phyloP scores from a whole-genome alignment of 2,329 filamentous ascomycete genomes.

The Sporothrix inflata region DNA sequence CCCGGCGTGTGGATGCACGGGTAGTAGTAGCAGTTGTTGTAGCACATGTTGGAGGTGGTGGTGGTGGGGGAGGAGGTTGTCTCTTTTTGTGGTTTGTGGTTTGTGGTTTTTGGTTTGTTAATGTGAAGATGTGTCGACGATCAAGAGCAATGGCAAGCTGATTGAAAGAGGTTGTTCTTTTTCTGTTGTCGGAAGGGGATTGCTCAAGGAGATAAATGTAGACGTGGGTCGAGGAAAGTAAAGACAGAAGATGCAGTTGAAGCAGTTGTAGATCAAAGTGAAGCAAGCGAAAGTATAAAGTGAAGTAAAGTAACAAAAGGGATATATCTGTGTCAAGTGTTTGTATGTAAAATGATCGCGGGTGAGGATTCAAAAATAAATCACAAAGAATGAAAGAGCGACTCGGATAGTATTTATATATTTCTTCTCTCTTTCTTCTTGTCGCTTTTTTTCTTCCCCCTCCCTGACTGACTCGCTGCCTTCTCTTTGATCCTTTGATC shows the following conservation, averaged over 20 bases:
- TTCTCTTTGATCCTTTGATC: neutral
- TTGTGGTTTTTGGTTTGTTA: neutral
- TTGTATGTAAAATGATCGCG: neutral
- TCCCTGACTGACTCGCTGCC: neutral
- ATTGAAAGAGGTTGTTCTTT: neutral
- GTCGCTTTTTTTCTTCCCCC: neutral
- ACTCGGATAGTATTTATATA: conserved; percentile 1
- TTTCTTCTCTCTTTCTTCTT: neutral
- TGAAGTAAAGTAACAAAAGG: neutral
- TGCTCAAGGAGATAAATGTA: neutral
- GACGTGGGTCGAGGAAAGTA: neutral
- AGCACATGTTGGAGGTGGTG: neutral
- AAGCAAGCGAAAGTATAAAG: neutral
- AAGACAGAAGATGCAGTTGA: neutral
- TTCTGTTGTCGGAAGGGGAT: neutral
- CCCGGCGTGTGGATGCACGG: conserved; percentile 4
- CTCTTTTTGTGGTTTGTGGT: neutral
- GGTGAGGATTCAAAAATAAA: conserved; percentile 12
- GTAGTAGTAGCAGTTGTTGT: neutral
- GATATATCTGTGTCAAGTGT: neutral
- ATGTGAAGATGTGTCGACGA: neutral
- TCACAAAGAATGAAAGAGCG: neutral
- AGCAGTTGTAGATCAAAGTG: neutral
- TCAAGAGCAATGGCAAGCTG: neutral
- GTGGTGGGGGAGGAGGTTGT: neutral